phyloP scores from a whole-genome alignment of 257 asterid genomes.

The Solanum clarkiae region DNA sequence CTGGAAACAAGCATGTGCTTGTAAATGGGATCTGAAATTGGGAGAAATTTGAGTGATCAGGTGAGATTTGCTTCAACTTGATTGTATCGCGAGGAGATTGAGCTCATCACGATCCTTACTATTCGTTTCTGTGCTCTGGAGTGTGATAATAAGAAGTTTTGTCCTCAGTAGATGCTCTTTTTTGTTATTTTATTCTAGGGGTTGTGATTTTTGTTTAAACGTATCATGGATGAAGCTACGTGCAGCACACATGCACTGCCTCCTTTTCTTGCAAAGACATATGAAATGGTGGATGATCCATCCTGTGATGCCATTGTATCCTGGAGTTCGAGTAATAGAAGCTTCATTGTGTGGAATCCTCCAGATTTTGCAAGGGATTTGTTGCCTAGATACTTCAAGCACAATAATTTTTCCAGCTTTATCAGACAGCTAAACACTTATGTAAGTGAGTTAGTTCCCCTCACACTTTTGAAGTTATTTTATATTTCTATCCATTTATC shows the following conservation, averaged over 20 bases:
- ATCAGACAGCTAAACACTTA: slow-evolving; percentile 87
- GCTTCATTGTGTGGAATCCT: slow-evolving; percentile 80
- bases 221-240: slow-evolving; percentile 62
- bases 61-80: neutral
- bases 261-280: slow-evolving; percentile 76
- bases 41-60: neutral
- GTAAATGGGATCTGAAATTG: neutral
- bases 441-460: slow-evolving; percentile 26
- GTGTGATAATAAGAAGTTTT: neutral
- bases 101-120: neutral
- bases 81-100: neutral
- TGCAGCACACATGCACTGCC: slow-evolving; percentile 52
- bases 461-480: neutral
- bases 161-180: neutral
- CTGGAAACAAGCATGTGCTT: neutral
- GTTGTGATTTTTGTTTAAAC: neutral
- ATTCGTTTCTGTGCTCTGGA: neutral
- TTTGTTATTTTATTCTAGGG: neutral
- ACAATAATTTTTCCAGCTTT: slow-evolving; percentile 88
- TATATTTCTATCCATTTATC: neutral
- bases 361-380: slow-evolving; percentile 60
- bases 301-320: slow-evolving; percentile 53
- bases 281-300: slow-evolving; percentile 88
- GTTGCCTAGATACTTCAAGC: slow-evolving; percentile 79
- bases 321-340: slow-evolving; percentile 59